Base-by-base conservation (phyloP, 495 filamentous ascomycete genomes). In the Opeltia flavorubescens region DNA sequence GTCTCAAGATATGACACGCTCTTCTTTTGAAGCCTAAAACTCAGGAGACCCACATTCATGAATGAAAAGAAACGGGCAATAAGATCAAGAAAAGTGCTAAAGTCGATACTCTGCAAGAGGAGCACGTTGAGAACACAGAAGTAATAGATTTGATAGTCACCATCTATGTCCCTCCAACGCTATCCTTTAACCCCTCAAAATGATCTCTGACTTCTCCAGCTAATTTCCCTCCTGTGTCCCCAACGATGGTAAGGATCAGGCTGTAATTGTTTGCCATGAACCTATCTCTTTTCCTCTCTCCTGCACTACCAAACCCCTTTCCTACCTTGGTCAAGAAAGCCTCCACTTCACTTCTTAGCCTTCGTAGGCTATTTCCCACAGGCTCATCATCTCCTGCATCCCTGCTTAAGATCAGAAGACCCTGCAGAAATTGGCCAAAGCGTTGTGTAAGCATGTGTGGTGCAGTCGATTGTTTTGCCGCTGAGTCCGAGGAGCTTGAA, bases 221-320 rank as follows among this genome's bases (percentile, higher is more conserved):
- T 34, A 58, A 49, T 7, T 33, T 34, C 6, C 55, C 55, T 9
- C 50, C 47, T 18, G 47, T 51, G 42, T 58, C 55, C 30, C 53
- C 55, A 18, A 98, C 81, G 50, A 98, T 94, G 7, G 93, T 94
- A 63, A 86, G 62, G 8, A 98, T 75, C 56, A 98, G 69, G 41
- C 81, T 84, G 65, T 94, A 96, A 59, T 98, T 96, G 61, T 95
- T 96, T 56, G 77, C 85, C 52, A 96, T 64, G 54, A 96, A 95
- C 49, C 93, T 68, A 59, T 89, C 84, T 55, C 85, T 66, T 65
- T 87, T 89, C 55, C 85, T 66, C 65, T 87, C 89, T 56, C 85
- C 74, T 47, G 73, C 66, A 51, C 93, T 86, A 2, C 88, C 78
- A 21, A 41, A 41, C 5, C 69, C 72, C 18, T 78, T 71, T 54